Base-by-base conservation (phyloP, 495 filamentous ascomycete species). In the Aspergillus ostianus region DNA sequence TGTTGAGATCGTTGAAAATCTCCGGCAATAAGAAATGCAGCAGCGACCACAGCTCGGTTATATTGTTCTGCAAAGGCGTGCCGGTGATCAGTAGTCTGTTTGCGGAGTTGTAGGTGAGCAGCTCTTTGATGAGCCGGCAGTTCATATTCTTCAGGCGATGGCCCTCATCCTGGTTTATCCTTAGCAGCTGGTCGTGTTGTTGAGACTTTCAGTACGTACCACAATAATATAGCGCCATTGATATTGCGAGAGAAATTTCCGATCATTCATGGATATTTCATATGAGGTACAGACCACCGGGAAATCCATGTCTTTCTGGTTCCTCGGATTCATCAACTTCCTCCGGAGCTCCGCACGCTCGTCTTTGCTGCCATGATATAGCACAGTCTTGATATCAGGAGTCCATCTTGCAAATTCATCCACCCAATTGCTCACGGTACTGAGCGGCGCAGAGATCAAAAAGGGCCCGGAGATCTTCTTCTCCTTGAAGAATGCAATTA, bases 161-260 rank as follows among this genome's bases (percentile, higher is more conserved):
- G 2, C 94, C 94, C 76, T 98, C 94, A 67, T 98, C 94, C 86
- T 87, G 51, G 59, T 29, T 36, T 50, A 23, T 50, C 3, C 6
- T 70, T 61, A 68, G 61, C 55, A 23, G 53, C 7, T 47, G 50
- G 18, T 41, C 53, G 1, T 17, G 5, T 29, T 18, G 6, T 46
- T 9, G 12, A 2, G 30, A 47, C 21, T 10, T 15, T 2, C 13
- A 52, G 32, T 19, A 79, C 87, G 70, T 77, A 90, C 88, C 68
- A 98, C 96, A 65, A 98, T 91, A 65, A 98, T 97, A 69, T 95
- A 96, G 54, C 93, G 90, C 94, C 94, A 98, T 23, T 90, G 86
- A 62, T 93, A 94, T 59, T 87, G 85, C 29, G 84, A 81, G 6
- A 98, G 76, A 50, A 83, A 85, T 56, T 90, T 90, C 7, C 88